A percentile compares a stretch with the other conserved stretches of the same genome.
phyloP scores from a whole-genome alignment of 768 basidiomycete species.

The Phlebiopsis flavidoalba region DNA sequence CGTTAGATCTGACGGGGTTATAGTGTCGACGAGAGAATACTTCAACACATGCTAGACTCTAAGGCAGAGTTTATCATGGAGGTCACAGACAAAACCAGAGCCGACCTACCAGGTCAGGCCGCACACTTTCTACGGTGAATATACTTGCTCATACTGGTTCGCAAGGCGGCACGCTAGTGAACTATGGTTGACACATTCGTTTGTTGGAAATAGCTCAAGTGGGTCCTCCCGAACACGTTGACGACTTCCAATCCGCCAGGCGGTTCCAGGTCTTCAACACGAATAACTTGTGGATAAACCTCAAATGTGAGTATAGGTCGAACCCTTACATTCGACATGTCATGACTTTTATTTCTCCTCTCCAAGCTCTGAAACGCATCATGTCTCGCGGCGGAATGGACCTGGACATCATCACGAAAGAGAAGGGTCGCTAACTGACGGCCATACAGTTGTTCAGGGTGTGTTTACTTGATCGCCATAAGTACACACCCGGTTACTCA shows the following conservation, averaged over 20 bases:
- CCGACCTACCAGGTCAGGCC: conserved; percentile 65
- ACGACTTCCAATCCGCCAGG: conserved; percentile 68
- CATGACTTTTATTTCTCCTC: not conserved
- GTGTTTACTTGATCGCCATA: not conserved
- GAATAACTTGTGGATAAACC: conserved; percentile 58
- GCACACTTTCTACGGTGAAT: conserved; percentile 43
- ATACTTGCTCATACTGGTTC: conserved; percentile 69
- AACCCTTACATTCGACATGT: not conserved
- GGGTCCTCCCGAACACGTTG: conserved; percentile 61
- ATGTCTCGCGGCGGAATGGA: conserved; percentile 64
- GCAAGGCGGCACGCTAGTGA: conserved; percentile 55
- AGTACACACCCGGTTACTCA: too few relatives aligned
- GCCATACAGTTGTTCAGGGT: conserved; percentile 45
- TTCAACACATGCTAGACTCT: conserved; percentile 59
- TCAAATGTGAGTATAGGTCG: conserved; percentile 30
- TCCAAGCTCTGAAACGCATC: conserved; percentile 62
- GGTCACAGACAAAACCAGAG: conserved; percentile 80
- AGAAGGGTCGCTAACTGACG: conserved; percentile 63
- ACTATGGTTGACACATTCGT: conserved; percentile 61
- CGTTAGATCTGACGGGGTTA: not conserved
- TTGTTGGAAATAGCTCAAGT: conserved; percentile 75
- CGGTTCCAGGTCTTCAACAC: conserved; percentile 83
- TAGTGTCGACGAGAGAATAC: conserved; percentile 62
- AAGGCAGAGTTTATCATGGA: conserved; percentile 70
- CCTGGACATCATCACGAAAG: conserved; percentile 78